phyloP scores from a whole-genome alignment of 306 rosid genomes.

The Inga laurina region DNA sequence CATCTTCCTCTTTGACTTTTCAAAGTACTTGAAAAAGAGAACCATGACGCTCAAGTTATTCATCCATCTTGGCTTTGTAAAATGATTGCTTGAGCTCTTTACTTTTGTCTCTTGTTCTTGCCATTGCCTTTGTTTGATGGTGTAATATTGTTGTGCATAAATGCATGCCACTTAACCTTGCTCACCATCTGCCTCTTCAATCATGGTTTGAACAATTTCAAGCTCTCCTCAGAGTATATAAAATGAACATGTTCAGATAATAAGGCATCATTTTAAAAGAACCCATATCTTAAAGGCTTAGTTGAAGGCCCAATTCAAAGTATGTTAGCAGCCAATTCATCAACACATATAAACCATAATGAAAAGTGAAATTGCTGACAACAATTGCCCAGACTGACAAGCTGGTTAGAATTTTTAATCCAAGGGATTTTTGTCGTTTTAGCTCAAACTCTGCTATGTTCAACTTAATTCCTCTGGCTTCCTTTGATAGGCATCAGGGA shows the following conservation, averaged over 20 bases:
- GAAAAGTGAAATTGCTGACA: slow-evolving; percentile 95
- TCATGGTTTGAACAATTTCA: too few relatives aligned
- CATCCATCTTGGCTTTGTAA: too few relatives aligned
- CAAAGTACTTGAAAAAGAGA: too few relatives aligned
- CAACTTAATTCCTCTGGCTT: slow-evolving; percentile 54
- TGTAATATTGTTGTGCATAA: too few relatives aligned
- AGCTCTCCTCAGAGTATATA: too few relatives aligned
- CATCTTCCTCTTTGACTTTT: too few relatives aligned
- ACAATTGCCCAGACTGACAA: slow-evolving; percentile 97
- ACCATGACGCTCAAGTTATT: too few relatives aligned
- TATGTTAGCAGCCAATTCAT: slow-evolving; percentile 99
- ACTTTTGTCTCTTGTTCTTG: too few relatives aligned
- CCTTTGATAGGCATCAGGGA: slow-evolving; percentile 60
- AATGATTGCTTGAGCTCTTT: too few relatives aligned
- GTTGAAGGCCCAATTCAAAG: slow-evolving; percentile 87
- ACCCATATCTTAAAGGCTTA: slow-evolving; percentile 99
- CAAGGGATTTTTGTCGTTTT: slow-evolving; percentile 60
- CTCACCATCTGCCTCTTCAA: too few relatives aligned
- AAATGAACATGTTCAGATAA: slow-evolving; percentile 78
- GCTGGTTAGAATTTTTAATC: slow-evolving; percentile 65
- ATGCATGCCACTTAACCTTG: too few relatives aligned
- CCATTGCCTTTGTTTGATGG: too few relatives aligned
- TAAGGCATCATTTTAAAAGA: slow-evolving; percentile 90
- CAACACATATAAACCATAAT: slow-evolving; percentile 87
- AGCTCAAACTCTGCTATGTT: slow-evolving; percentile 36